phyloP scores from a whole-genome alignment of 345 rosid species.

The Populus simonii region DNA sequence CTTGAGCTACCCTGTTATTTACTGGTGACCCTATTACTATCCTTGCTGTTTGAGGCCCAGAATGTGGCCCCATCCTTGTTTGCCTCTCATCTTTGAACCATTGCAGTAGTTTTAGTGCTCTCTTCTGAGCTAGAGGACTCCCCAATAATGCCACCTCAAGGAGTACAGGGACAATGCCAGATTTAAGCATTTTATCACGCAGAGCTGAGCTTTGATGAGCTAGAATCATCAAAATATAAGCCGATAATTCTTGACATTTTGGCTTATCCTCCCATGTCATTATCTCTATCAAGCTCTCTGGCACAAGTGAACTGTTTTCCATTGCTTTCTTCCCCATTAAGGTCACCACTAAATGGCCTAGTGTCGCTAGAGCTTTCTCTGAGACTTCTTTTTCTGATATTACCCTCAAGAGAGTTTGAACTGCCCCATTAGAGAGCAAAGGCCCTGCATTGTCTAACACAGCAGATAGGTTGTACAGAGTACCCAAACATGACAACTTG shows the following conservation, averaged over 20 bases:
- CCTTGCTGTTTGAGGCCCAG: slow-evolving; percentile 79
- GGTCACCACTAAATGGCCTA: slow-evolving; percentile 76
- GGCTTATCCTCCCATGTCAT: slow-evolving; percentile 86
- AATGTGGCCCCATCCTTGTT: slow-evolving; percentile 80
- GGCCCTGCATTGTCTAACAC: slow-evolving; percentile 64
- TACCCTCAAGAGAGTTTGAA: slow-evolving; percentile 45
- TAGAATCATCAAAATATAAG: slow-evolving; percentile 72
- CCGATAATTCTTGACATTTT: slow-evolving; percentile 78
- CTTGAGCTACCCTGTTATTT: slow-evolving; percentile 45
- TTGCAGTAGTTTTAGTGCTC: slow-evolving; percentile 73
- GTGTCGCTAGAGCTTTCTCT: slow-evolving; percentile 65
- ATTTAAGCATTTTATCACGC: slow-evolving; percentile 66
- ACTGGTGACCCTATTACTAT: slow-evolving; percentile 54
- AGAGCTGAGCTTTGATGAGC: slow-evolving; percentile 79
- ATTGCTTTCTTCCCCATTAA: slow-evolving; percentile 72
- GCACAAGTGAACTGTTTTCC: slow-evolving; percentile 53
- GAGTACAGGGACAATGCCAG: slow-evolving; percentile 72
- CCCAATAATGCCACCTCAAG: slow-evolving; percentile 73
- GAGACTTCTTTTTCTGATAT: slow-evolving; percentile 47
- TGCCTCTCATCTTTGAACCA: slow-evolving; percentile 95
- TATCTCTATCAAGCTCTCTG: slow-evolving; percentile 63
- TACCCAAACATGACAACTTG: slow-evolving; percentile 54
- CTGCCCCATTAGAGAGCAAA: slow-evolving; percentile 50
- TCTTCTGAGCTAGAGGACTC: slow-evolving; percentile 71
- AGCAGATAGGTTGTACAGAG: slow-evolving; percentile 52